Conservation (phyloP, 1,284 basidiomycete genomes). For the Chalciporus sp. region DNA sequence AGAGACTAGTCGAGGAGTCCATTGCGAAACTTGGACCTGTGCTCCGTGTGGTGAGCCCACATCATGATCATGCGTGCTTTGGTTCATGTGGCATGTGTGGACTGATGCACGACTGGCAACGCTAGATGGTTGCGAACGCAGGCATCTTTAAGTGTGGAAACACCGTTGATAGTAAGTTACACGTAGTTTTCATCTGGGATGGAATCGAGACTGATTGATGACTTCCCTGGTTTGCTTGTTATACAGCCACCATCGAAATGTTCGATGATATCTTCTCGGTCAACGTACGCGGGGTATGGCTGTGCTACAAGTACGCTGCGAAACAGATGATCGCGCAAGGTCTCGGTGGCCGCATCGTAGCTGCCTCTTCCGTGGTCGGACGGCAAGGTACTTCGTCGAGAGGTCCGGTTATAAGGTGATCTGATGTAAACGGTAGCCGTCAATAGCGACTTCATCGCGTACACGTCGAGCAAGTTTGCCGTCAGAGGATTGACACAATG, state of each 20-base stretch:
- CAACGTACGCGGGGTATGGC: conserved; percentile 29
- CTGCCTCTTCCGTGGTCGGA: conserved; percentile 23
- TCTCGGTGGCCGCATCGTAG: conserved; percentile 36
- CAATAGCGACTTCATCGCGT: not conserved
- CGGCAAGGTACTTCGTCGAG: conserved; percentile 11
- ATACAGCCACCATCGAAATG: conserved; percentile 14
- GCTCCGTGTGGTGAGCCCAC: not conserved
- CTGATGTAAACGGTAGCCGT: too few species aligned
- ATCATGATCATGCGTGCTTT: not conserved
- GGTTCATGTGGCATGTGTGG: not conserved
- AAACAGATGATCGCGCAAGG: conserved; percentile 35
- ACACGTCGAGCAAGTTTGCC: conserved; percentile 26
- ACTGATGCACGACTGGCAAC: too few species aligned
- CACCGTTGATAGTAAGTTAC: not conserved
- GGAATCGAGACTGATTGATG: too few species aligned
- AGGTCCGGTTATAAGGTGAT: not conserved
- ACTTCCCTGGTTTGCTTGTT: not conserved
- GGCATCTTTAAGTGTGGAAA: conserved; percentile 7
- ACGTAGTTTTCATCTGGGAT: too few species aligned
- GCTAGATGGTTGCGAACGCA: conserved; percentile 28
- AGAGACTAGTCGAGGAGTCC: conserved; percentile 1
- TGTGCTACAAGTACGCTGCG: conserved; percentile 36
- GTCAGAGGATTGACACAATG: conserved; percentile 20
- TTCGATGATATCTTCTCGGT: conserved; percentile 24
- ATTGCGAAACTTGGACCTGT: not conserved